Base-by-base conservation (phyloP, 441 rosid genomes). In the Melastoma candidum region DNA sequence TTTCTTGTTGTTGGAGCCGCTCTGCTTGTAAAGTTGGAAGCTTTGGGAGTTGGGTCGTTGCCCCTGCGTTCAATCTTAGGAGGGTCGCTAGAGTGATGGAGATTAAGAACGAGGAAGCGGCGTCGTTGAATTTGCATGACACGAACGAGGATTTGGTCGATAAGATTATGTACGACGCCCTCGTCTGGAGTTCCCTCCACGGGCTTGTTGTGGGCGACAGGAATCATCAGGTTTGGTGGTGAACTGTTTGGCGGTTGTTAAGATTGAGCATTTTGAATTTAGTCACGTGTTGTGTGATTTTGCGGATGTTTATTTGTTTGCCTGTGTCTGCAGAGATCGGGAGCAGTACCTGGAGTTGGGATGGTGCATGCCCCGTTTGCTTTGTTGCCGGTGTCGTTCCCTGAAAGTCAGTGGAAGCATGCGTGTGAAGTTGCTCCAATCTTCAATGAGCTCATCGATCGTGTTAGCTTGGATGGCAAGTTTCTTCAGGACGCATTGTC, bases 161-260 rank as follows among this genome's bases (percentile, higher is more conserved):
- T 46, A 73, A 81, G 59, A 68, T 93, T 74, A 84, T 74, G 47
- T 79, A 71, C 57, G 99, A 94, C 77, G 90, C 96, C 72, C 96
- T 94, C 54, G 97, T 87, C 57, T 90, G 99, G 97, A 64, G 83
- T 72, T 87, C 99, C 58, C 96, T 90, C 64, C 85, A 85, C 56
- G 97, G 99, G 8, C 87, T 94, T 68, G 80, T 94, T 59, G 87
- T 85, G 43, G 99, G 95, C 51, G 96, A 94, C 72, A 82, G 70
- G 65, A 74, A 57, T 69, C 63, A 67, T 53, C 75, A 83, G 85
- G 99, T 93, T 46, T 32, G 45, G 45, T 32, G 32, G 25, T 51
- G 32, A 12, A 4, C 12, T 12, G 58, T 24, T 47, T 36, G 48
- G 25, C 51, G 41, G 13, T 14, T 57, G 47, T 11, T 17, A 26